Evolutionary conservation across 2,329 filamentous ascomycete species (phyloP), one percentile per base, ranked within the genome.

Genomic region (Neopestalotiopsis sp.): DNA sequence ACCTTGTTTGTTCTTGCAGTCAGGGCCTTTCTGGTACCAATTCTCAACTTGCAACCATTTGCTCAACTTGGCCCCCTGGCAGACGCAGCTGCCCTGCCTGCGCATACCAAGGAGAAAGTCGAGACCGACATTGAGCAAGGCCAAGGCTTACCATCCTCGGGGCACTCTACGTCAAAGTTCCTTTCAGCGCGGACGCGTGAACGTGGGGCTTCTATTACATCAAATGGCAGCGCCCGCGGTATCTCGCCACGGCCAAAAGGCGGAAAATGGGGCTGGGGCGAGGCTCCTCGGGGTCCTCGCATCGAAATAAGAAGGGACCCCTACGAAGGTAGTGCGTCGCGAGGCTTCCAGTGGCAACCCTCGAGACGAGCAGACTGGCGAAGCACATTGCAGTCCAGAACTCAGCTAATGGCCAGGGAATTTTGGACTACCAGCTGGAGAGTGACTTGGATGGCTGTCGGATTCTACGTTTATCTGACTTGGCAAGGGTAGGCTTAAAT

Each of bases 391-490:
- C 69, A 59, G 58, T 69, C 69, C 68, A 74, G 63, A 78, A 79
- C 81, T 65, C 82, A 79, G 28, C 77, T 88, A 4, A 85, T 92
- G 5, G 77, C 82, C 40, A 82, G 84, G 32, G 92, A 95, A 78
- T 80, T 94, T 49, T 86, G 85, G 80, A 86, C 83, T 9, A 90
- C 88, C 59, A 74, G 90, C 20, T 89, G 88, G 81, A 84, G 87
- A 62, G 90, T 94, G 3, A 84, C 84, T 5, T 89, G 87, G 85
- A 87, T 92, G 78, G 89, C 88, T 24, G 78, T 90, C 59, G 72
- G 82, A 14, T 90, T 90, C 78, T 96, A 92, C 84, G 84, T 84
- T 38, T 93, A 90, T 81, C 80, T 95, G 73, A 84, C 91, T 68
- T 89, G 87, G 81, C 85, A 85, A 75, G 90, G 91, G 71, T 93